Evolutionary conservation across 1,284 basidiomycete genomes (phyloP), one percentile per base, ranked within the genome.

Genomic region (Marasmius sp.): DNA sequence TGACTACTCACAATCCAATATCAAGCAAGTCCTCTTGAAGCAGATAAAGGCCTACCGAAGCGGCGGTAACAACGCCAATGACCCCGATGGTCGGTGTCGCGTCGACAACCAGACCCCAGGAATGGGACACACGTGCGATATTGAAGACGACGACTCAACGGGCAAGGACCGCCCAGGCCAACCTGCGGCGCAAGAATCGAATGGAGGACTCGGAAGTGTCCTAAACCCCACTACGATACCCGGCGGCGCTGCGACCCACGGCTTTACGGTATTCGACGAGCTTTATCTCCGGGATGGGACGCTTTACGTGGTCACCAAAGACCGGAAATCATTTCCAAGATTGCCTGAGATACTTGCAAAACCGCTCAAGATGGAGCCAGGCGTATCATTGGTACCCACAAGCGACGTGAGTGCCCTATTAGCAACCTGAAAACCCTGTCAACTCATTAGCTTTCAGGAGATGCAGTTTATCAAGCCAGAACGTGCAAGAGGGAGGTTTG

Each of bases 391-490:
- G 41, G 64, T 67, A 1, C 69, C 71, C 6, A 71, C 69, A 20
- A 68, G 70, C 36, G 58, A 68, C 58, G 73, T 73, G 61, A 22
- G 61, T 60, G 11, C 33, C 18, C 33, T 10, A 33, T 33, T 36
- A 50, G 7, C 51, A 20, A 12, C 37, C 49, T 37, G 12, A 27
- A 22, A 27, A 14, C 7, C 39, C 34, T 43, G 22, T 38, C 14
- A 51, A 3, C 16, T 39, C 9, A 27, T n/a, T 14, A 34, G 50
- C 2, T 55, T 0, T 27, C 33, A 79, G 76, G 73, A 77, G 57
- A 61, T 79, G 62, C 72, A 69, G 62, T 71, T 74, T 38, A 69
- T 79, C 27, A 60, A 65, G 14, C 71, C 72, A 7, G 68, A 64
- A 6, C 65, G 72, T 34, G 73, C 72, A 33, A 65, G 60, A 27